Percentiles rank a stretch among this genome's conserved stretches.
phyloP scores from a whole-genome alignment of 306 rosid species.

The Hylodesmum podocarpum region DNA sequence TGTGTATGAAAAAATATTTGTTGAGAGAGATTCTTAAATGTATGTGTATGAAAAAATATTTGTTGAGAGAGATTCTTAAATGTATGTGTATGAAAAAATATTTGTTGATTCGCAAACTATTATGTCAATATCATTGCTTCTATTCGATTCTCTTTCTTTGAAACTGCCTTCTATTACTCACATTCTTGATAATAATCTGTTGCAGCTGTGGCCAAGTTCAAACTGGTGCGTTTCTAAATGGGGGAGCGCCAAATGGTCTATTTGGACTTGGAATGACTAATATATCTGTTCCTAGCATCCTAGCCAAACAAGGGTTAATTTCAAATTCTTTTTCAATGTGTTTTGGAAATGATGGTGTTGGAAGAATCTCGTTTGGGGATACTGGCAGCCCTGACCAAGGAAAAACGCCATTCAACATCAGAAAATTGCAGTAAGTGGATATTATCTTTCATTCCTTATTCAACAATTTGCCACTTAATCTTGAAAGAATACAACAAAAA shows the following conservation, averaged over 20 bases:
- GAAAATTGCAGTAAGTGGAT: slow-evolving; percentile 49
- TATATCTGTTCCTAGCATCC: slow-evolving; percentile 76
- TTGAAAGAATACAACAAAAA: not conserved
- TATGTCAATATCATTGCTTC: not conserved
- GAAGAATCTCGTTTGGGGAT: slow-evolving; percentile 85
- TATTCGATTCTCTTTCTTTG: slow-evolving; percentile 17
- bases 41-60: no score
- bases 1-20: no score
- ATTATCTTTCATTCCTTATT: not conserved
- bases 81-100: no score
- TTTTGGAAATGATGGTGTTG: slow-evolving; percentile 58
- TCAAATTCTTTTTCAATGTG: slow-evolving; percentile 92
- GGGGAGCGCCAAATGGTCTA: slow-evolving; percentile 88
- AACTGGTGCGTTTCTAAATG: slow-evolving; percentile 65
- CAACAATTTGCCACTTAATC: slow-evolving; percentile 18
- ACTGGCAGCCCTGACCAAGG: slow-evolving; percentile 57
- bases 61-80: no score
- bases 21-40: no score
- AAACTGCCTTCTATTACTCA: slow-evolving; percentile 6
- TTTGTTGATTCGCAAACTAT: slow-evolving; percentile 10
- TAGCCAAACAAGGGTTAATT: slow-evolving; percentile 58
- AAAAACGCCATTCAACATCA: slow-evolving; percentile 69
- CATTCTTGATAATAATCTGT: slow-evolving; percentile 1
- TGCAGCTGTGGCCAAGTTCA: slow-evolving; percentile 84
- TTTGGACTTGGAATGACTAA: slow-evolving; percentile 80